Conservation (phyloP, 2,329 filamentous ascomycete genomes). For the Ceratocystis diversiconidia region DNA sequence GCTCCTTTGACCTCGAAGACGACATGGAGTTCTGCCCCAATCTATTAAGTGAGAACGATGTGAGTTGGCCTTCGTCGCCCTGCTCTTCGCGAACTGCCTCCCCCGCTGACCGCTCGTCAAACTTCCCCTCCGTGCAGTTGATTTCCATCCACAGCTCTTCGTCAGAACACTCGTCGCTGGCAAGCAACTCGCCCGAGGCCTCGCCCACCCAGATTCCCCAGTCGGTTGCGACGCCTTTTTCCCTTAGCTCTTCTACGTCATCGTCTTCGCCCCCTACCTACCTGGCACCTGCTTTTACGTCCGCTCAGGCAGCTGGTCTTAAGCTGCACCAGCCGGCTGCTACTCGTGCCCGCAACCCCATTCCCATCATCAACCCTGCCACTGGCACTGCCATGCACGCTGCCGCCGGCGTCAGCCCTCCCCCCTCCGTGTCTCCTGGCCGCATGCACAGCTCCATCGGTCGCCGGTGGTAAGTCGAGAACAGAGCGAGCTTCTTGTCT, state of each 20-base stretch:
- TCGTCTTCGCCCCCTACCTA: slow-evolving; percentile 36
- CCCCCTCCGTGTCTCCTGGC: slow-evolving; percentile 52
- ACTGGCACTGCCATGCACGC: slow-evolving; percentile 69
- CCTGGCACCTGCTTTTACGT: slow-evolving; percentile 51
- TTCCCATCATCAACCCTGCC: slow-evolving; percentile 91
- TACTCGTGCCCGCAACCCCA: slow-evolving; percentile 82
- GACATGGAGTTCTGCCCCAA: slow-evolving; percentile 91
- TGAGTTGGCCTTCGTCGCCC: slow-evolving; percentile 35
- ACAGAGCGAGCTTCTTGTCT: not conserved
- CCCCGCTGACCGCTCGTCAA: slow-evolving; percentile 24
- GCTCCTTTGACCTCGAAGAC: slow-evolving; percentile 90
- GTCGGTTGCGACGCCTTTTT: slow-evolving; percentile 63
- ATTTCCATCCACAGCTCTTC: slow-evolving; percentile 86
- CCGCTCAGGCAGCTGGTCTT: slow-evolving; percentile 49
- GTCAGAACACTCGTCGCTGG: slow-evolving; percentile 87
- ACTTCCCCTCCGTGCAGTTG: slow-evolving; percentile 40
- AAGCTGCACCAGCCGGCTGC: slow-evolving; percentile 87
- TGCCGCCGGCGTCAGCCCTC: slow-evolving; percentile 45
- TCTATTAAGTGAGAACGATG: slow-evolving; percentile 84
- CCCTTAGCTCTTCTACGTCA: slow-evolving; percentile 43
- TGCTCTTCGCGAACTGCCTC: slow-evolving; percentile 19
- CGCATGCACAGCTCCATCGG: slow-evolving; percentile 41
- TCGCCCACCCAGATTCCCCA: slow-evolving; percentile 83
- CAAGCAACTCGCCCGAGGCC: slow-evolving; percentile 82
- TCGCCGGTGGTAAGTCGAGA: slow-evolving; percentile 38